A percentile compares a stretch with the other conserved stretches of the same genome.
These are phyloP conservation scores for Chenopodium album DNA, from an alignment of 148 eudicot genomes.

Conservation along the genomic window DNA sequence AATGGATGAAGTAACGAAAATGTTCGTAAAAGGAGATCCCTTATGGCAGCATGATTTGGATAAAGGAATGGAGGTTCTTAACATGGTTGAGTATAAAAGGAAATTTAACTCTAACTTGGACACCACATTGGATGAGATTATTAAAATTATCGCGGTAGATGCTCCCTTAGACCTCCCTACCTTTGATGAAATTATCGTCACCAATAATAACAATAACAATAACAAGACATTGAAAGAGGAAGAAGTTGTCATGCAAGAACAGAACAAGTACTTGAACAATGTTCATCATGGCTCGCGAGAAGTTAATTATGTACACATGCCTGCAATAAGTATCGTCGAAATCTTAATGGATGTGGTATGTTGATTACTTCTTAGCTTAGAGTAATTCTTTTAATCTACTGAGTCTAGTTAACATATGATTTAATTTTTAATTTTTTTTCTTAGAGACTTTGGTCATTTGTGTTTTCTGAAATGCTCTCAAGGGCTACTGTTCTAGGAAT, in stretches of 20 bases:
- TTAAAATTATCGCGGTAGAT: constrained; percentile 34
- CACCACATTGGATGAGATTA: constrained; percentile 44
- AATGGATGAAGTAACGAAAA: constrained; percentile 42
- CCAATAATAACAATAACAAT: not conserved
- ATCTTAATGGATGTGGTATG: constrained; percentile 63
- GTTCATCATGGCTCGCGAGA: constrained; percentile 40
- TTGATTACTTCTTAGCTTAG: not conserved
- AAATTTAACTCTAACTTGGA: constrained; percentile 46
- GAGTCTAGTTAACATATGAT: too few species aligned
- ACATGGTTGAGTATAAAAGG: constrained; percentile 39
- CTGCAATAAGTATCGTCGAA: constrained; percentile 40
- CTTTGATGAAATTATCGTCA: not conserved
- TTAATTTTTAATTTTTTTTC: too few species aligned
- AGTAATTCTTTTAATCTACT: not conserved
- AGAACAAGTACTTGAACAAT: not conserved
- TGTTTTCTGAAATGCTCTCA: constrained; percentile 52
- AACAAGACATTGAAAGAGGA: not conserved
- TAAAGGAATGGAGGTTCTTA: constrained; percentile 37
- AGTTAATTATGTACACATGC: constrained; percentile 29
- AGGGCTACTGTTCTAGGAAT: constrained; percentile 46
- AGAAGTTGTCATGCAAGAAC: not conserved
- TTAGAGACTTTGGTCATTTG: constrained; percentile 57
- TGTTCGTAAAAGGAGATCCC: constrained; percentile 46
- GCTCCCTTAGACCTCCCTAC: constrained; percentile 31
- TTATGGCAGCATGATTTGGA: constrained; percentile 48